Base-by-base conservation (phyloP, 257 asterid species). In the Penstemon newberryi region DNA sequence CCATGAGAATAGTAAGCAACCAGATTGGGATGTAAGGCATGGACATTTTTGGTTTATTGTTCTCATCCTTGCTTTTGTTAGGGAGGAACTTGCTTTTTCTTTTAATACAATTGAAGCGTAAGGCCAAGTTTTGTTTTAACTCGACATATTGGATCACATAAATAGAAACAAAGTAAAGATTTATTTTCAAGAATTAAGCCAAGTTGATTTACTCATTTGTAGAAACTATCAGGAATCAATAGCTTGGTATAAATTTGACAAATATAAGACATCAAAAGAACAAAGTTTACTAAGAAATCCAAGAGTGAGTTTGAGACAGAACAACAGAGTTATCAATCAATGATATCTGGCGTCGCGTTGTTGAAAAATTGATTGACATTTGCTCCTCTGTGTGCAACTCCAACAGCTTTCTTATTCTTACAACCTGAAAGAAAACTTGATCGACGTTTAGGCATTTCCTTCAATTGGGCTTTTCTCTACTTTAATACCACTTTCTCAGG, bases 361-460 rank as follows among this genome's bases (percentile, higher is more conserved):
- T 25, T 0, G 33, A 25, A 25, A 25, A 25, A 25, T 25, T 25
- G 33, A 25, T 25, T 25, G 33, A 2, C 83, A 37, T 63, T 71
- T 60, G 68, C 5, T 70, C 87, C 49, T 79, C 93, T 25, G 33
- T 25, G 33, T 0, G 84, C 93, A 44, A 91, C 84, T 19, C 80
- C 78, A 13, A 89, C 90, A 19, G 95, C 91, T 74, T 85, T 87
- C 40, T 89, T 80, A 66, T 75, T 86, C 72, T 73, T 81, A 65
- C 98, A 92, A 5, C 96, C 96, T 5, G 89, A 72, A 6, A 89
- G 78, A 73, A 86, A 80, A 12, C 89, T 65, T 3, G 87, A 69
- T 10, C 85, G 84, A 47, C 77, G 64, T 75, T 75, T 84, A 1
- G 86, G 73, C 5, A 69, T 58, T 50, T 80, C 88, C 57, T 56